phyloP scores from a whole-genome alignment of 2,329 filamentous ascomycete genomes.

The Neofusicoccum laricinum region DNA sequence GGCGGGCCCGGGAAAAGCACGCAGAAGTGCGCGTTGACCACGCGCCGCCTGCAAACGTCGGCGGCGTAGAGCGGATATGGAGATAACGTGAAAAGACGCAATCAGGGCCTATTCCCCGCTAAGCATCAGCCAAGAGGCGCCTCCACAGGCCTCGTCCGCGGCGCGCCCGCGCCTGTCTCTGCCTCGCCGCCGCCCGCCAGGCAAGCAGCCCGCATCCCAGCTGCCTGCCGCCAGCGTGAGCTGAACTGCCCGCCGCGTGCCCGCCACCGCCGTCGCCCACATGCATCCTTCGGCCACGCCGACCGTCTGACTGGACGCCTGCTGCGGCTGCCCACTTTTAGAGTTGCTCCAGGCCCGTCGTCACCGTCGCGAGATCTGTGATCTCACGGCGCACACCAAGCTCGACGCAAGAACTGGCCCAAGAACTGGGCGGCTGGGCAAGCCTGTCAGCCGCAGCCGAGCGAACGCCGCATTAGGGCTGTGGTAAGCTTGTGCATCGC shows the following conservation, averaged over 20 bases:
- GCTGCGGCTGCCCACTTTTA: background rate
- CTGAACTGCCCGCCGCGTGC: background rate
- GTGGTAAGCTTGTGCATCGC: background rate
- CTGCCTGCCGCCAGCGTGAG: background rate
- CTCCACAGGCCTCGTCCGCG: background rate
- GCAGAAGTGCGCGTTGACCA: background rate
- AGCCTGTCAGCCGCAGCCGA: background rate
- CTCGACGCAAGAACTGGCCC: background rate
- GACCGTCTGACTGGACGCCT: background rate
- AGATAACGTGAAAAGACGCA: conserved; percentile 11
- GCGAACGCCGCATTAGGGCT: conserved; percentile 5
- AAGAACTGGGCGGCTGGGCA: conserved; percentile 9
- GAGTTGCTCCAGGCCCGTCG: background rate
- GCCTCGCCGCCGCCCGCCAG: background rate
- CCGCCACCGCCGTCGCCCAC: background rate
- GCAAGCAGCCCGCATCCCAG: background rate
- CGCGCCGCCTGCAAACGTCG: conserved; percentile 8
- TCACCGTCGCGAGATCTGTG: background rate
- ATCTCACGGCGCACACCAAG: conserved; percentile 6
- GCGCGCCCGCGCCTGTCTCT: background rate
- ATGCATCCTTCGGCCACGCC: background rate
- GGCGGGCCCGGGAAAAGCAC: background rate
- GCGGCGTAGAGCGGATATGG: background rate
- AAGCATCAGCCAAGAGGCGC: conserved; percentile 9
- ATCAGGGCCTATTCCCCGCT: background rate